Evolutionary conservation across 2,329 filamentous ascomycete genomes (phyloP).

Genomic region (Xylogone sp.): DNA sequence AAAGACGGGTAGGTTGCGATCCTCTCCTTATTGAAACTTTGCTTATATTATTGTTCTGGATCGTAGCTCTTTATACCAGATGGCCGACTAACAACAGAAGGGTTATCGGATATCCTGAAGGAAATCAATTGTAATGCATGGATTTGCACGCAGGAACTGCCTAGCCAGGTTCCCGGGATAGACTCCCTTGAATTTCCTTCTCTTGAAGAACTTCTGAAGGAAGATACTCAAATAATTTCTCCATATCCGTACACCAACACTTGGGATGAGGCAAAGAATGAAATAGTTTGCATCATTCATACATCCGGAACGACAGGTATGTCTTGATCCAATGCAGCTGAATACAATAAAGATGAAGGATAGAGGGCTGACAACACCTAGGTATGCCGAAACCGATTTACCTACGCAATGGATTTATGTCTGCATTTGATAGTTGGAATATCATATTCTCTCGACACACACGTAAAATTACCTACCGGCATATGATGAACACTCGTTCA

Average conservation of each 20-base stretch:
- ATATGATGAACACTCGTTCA: not conserved
- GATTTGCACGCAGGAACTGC: not conserved
- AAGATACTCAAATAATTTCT: not conserved
- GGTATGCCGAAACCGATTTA: slow-evolving; percentile 1
- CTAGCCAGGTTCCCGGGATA: not conserved
- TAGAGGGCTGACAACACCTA: no score
- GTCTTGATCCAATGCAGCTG: no score
- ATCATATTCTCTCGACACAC: not conserved
- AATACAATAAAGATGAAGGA: no score
- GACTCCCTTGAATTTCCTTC: not conserved
- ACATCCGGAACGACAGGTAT: slow-evolving; percentile 3
- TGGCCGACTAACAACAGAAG: not conserved
- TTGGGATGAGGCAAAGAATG: not conserved
- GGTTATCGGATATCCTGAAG: not conserved
- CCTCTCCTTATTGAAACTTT: not conserved
- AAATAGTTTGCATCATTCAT: not conserved
- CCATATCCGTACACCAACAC: not conserved
- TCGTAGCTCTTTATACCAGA: slow-evolving; percentile 1
- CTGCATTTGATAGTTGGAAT: not conserved
- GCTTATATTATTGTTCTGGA: not conserved
- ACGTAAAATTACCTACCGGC: not conserved
- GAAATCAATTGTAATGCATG: not conserved
- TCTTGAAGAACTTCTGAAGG: slow-evolving; percentile 1
- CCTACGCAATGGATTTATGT: not conserved
- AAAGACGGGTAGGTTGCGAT: not conserved